Evolutionary conservation across 2,329 filamentous ascomycete species (phyloP).

Genomic region (Sporothrix humicola): DNA sequence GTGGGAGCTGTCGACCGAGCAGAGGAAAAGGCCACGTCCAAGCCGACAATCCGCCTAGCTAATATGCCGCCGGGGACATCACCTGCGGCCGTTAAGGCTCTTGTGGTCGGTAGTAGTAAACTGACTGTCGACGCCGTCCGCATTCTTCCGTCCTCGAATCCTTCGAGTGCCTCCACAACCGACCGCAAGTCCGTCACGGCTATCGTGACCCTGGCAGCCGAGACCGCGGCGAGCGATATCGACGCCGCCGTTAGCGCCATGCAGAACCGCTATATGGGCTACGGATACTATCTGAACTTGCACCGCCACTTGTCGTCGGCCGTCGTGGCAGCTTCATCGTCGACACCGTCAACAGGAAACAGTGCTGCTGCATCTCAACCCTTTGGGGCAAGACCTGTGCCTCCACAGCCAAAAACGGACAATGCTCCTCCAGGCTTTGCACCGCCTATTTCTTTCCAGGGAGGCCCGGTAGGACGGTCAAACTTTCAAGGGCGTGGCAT

Average conservation of each 20-base stretch:
- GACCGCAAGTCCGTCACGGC: conserved; percentile 77
- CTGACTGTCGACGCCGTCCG: conserved; percentile 75
- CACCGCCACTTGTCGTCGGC: conserved; percentile 84
- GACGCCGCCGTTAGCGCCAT: conserved; percentile 77
- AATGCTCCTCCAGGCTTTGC: conserved; percentile 63
- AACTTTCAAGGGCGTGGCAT: background rate
- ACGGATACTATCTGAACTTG: conserved; percentile 79
- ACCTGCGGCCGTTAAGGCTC: conserved; percentile 62
- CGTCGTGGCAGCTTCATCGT: conserved; percentile 59
- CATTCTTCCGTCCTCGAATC: conserved; percentile 62
- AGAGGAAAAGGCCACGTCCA: conserved; percentile 64
- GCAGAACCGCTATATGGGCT: conserved; percentile 84
- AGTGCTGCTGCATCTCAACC: conserved; percentile 44
- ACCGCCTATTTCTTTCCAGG: conserved; percentile 71
- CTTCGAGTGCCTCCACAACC: conserved; percentile 57
- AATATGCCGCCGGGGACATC: conserved; percentile 67
- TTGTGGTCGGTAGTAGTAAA: conserved; percentile 55
- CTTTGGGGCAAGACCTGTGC: conserved; percentile 36
- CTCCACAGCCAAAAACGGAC: background rate
- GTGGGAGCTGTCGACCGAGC: conserved; percentile 53
- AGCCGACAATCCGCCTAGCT: conserved; percentile 66
- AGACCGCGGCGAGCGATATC: conserved; percentile 82
- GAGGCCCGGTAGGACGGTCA: conserved; percentile 40
- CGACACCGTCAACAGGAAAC: conserved; percentile 33
- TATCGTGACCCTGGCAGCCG: conserved; percentile 79